Evolutionary conservation across 2,329 filamentous ascomycete genomes (phyloP), one percentile per base, ranked within the genome.

Genomic region (Venturia aucupariae): DNA sequence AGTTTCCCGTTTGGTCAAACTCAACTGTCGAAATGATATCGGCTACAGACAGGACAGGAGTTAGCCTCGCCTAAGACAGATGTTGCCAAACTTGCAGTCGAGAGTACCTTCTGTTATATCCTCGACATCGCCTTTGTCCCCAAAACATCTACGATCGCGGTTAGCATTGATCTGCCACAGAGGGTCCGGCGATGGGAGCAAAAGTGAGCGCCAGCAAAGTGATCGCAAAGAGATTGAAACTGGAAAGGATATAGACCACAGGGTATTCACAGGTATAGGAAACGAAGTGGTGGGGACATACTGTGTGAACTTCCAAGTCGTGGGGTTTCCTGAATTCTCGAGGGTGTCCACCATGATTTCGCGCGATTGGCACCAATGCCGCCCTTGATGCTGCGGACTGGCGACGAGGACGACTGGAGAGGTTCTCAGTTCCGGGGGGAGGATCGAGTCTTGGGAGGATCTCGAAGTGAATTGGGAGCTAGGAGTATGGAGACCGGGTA

Each of bases 231-330:
- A 10, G 4, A 2, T 19, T 35, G 15, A 13, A 35, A 8, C 24
- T 30, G 15, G 51, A 22, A n/a, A 35, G 30, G 2, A 41, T 48
- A 42, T 60, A 24, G 44, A 51, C 24, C 44, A 22, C 22, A 51
- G 8, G 46, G 10, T 51, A 17, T 51, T 22, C 64, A 39, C 42
- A 32, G n/a, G 30, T 30, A 19, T 38, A 42, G 15, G 22, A 13
- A 48, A n/a, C 24, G 35, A 41, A 24, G 22, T 54, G 27, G n/a
- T 62, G 44, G 54, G 48, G 63, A 51, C 91, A 79, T 90, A 96
- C 92, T 97, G 93, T 79, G 93, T 97, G 82, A 97, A 97, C 84
- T 97, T 97, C 93, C 93, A 97, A 80, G 92, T 97, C 76, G 92
- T 92, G 81, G 90, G 88, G 84, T 86, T 91, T 80, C 89, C 84